Conservation (phyloP, 179 eudicot genomes). For the Pouteria campechiana region DNA sequence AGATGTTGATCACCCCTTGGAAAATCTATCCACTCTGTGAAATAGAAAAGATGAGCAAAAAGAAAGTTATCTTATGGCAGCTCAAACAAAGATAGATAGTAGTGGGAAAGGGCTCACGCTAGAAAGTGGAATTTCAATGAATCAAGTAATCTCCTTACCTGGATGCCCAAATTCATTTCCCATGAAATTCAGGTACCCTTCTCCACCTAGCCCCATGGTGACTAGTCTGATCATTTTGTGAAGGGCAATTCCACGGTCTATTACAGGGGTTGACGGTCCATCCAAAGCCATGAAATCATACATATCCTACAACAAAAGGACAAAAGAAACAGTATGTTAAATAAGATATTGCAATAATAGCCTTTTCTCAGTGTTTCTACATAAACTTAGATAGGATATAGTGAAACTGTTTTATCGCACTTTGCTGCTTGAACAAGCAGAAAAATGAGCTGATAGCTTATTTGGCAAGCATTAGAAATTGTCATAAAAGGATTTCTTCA, state of each 20-base stretch:
- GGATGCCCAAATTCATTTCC: slow-evolving; percentile 99
- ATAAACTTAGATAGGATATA: too few relatives aligned
- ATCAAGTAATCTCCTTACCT: slow-evolving; percentile 30
- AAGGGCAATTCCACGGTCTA: slow-evolving; percentile 97
- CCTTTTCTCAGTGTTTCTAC: too few relatives aligned
- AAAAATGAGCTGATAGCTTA: too few relatives aligned
- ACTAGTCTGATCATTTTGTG: slow-evolving; percentile 97
- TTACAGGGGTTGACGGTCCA: slow-evolving; percentile 82
- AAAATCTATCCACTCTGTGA: slow-evolving; percentile 96
- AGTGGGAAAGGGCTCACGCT: not conserved
- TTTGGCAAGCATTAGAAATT: too few relatives aligned
- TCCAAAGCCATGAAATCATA: slow-evolving; percentile 99
- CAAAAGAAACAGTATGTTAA: not conserved
- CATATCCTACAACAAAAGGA: slow-evolving; percentile 86
- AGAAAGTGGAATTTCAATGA: not conserved
- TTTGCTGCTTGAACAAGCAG: too few relatives aligned
- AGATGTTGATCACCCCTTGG: slow-evolving; percentile 78
- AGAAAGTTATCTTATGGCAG: slow-evolving; percentile 1
- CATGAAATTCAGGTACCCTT: slow-evolving; percentile 97
- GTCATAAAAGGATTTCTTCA: too few relatives aligned
- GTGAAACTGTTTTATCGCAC: too few relatives aligned
- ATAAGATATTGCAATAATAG: too few relatives aligned
- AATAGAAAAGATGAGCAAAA: slow-evolving; percentile 6
- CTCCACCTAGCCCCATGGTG: slow-evolving; percentile 98
- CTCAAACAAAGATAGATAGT: not conserved